Evolutionary conservation across 2,329 filamentous ascomycete species (phyloP).

Genomic region (Neofusicoccum sp.): DNA sequence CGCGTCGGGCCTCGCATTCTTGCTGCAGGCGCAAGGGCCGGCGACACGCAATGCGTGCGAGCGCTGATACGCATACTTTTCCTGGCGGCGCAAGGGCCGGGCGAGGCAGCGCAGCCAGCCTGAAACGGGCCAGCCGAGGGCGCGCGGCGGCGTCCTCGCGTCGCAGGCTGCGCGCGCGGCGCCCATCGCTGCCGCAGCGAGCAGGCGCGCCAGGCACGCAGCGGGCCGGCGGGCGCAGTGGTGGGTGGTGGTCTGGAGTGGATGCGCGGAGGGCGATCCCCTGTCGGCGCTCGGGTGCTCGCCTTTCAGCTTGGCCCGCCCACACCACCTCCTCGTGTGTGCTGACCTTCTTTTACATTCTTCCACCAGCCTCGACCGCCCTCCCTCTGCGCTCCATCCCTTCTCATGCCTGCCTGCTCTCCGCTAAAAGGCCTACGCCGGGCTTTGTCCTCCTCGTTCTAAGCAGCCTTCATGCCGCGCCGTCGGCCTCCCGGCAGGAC

Average conservation of each 20-base stretch:
- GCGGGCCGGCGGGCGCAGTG: conserved; percentile 1
- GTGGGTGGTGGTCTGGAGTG: background rate
- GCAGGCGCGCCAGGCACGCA: conserved; percentile 8
- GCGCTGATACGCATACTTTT: conserved; percentile 8
- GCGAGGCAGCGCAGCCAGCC: background rate
- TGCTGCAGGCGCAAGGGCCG: conserved; percentile 11
- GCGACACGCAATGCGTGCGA: conserved; percentile 16
- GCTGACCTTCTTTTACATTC: conserved; percentile 14
- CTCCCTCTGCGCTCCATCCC: conserved; percentile 11
- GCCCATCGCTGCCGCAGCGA: background rate
- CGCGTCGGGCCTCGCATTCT: conserved; percentile 6
- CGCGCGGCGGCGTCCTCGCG: background rate
- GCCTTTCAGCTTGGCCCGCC: conserved; percentile 14
- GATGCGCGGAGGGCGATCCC: background rate
- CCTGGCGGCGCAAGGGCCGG: background rate
- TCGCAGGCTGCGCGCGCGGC: background rate
- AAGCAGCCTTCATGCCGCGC: conserved; percentile 33
- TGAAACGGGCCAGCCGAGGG: background rate
- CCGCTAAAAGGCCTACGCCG: conserved; percentile 16
- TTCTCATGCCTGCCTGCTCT: conserved; percentile 18
- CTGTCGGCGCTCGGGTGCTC: background rate
- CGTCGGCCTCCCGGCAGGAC: conserved; percentile 41
- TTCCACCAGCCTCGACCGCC: conserved; percentile 5
- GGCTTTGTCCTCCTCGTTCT: conserved; percentile 14
- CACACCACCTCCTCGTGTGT: conserved; percentile 10